A percentile compares a stretch with the other conserved stretches of the same genome.
These are phyloP conservation scores for Populus simonii DNA, from an alignment of 345 rosid species.

Conservation along the genomic window DNA sequence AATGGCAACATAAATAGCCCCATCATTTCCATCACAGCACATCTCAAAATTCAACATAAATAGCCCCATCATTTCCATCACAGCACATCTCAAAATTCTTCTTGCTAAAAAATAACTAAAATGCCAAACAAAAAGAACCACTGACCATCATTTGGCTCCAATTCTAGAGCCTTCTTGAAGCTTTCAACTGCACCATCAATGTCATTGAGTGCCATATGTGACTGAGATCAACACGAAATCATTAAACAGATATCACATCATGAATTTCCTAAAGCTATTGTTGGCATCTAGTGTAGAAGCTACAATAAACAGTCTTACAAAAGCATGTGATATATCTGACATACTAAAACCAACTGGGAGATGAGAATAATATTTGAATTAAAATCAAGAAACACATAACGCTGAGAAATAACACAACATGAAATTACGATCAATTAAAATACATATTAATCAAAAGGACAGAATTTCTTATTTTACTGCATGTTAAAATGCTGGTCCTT, in stretches of 20 bases:
- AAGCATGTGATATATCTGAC: neutral
- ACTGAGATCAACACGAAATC: constrained; percentile 32
- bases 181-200: constrained; percentile 85
- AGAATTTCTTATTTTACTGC: neutral
- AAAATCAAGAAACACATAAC: neutral
- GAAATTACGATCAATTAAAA: neutral
- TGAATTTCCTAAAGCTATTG: neutral
- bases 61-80: neutral
- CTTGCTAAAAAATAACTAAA: neutral
- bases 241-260: neutral
- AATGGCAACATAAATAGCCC: too few relatives aligned
- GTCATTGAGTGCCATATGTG: constrained; percentile 79
- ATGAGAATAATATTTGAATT: neutral
- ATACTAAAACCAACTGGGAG: neutral
- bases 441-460: neutral
- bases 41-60: too few relatives aligned
- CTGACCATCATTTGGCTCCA: constrained; percentile 87
- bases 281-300: neutral
- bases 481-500: neutral
- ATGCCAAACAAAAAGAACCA: neutral
- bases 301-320: neutral
- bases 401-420: neutral
- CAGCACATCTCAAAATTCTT: neutral
- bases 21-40: too few relatives aligned
- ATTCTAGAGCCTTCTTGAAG: constrained; percentile 65